These are phyloP conservation scores for Taphrina confusa DNA, from an alignment of 1,139 yeast genomes.

Conservation along the genomic window DNA sequence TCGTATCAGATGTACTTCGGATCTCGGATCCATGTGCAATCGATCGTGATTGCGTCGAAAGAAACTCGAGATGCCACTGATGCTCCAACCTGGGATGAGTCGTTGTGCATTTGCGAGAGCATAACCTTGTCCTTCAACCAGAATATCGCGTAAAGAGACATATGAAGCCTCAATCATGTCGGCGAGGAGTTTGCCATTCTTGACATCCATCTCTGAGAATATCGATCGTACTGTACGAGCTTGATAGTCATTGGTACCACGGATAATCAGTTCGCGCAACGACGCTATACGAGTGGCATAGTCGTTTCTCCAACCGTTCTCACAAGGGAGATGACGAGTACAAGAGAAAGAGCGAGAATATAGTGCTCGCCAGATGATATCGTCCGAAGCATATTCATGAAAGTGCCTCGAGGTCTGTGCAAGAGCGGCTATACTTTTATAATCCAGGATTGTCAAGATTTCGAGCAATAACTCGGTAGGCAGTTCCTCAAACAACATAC, in stretches of 20 bases:
- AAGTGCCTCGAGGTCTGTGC: constrained; percentile 9
- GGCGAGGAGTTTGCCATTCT: neutral
- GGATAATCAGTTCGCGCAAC: constrained; percentile 3
- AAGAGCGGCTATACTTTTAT: constrained; percentile 7
- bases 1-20: constrained; percentile 10
- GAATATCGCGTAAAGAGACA: neutral
- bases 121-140: constrained; percentile 15
- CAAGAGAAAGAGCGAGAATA: neutral
- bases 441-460: constrained; percentile 10
- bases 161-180: constrained; percentile 1
- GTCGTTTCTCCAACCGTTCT: neutral
- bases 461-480: constrained; percentile 29
- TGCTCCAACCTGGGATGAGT: neutral
- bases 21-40: constrained; percentile 17
- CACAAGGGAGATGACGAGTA: neutral
- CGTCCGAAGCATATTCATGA: neutral
- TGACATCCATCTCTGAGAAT: constrained; percentile 17
- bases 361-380: neutral
- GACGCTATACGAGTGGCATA: neutral
- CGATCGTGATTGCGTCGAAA: neutral
- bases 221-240: neutral
- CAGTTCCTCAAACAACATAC: constrained; percentile 7
- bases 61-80: neutral
- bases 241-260: constrained; percentile 6
- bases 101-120: neutral